These are phyloP conservation scores for Candida glucosophila DNA, from an alignment of 1,139 yeast species.

Conservation along the genomic window DNA sequence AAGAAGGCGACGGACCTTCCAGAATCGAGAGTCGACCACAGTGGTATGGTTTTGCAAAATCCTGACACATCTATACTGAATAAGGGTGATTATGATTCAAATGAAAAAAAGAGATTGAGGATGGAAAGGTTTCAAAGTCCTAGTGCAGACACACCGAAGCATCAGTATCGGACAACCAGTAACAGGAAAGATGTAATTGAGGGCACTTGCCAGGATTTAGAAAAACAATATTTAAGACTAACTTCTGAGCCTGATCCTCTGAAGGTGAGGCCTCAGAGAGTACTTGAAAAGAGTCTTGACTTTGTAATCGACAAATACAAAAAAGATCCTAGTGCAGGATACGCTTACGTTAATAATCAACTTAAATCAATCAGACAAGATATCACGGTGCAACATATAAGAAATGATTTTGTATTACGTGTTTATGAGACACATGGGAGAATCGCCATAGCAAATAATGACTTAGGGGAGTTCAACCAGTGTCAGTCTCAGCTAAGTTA, in stretches of 20 bases:
- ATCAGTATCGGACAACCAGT: no score
- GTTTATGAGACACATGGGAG: slow-evolving; percentile 87
- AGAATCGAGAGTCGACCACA: no score
- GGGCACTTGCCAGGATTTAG: slow-evolving; percentile 62
- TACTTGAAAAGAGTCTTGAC: slow-evolving; percentile 52
- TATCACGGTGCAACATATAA: slow-evolving; percentile 83
- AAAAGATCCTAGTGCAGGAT: slow-evolving; percentile 38
- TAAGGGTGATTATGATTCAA: slow-evolving; percentile 14
- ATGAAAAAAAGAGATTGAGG: slow-evolving; percentile 35
- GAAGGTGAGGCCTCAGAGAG: slow-evolving; percentile 62
- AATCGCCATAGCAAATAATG: slow-evolving; percentile 74
- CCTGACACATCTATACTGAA: no score
- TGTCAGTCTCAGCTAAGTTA: slow-evolving; percentile 77
- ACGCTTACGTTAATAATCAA: slow-evolving; percentile 79
- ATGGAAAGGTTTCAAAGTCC: slow-evolving; percentile 51
- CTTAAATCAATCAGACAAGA: slow-evolving; percentile 90
- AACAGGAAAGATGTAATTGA: slow-evolving; percentile 40
- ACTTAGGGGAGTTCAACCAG: slow-evolving; percentile 91
- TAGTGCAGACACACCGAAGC: no score
- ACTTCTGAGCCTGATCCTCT: slow-evolving; percentile 91
- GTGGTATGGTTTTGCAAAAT: no score
- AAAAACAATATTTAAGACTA: slow-evolving; percentile 71
- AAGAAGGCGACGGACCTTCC: background rate
- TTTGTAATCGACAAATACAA: slow-evolving; percentile 49
- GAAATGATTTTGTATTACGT: slow-evolving; percentile 62